phyloP scores from a whole-genome alignment of 2,329 filamentous ascomycete genomes.

The Hymenoscyphus repandus region DNA sequence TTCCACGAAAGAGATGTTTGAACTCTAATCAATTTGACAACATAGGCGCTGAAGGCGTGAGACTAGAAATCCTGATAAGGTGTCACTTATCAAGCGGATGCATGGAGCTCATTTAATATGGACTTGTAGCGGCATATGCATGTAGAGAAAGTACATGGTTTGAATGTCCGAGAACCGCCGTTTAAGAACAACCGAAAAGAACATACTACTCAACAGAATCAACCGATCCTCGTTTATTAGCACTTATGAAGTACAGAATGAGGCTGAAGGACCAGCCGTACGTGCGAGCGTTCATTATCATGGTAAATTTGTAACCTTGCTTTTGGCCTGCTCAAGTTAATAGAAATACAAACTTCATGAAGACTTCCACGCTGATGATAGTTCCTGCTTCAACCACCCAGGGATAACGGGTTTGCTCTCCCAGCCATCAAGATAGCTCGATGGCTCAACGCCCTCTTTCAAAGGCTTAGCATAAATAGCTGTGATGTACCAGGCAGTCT shows the following conservation, averaged over 20 bases:
- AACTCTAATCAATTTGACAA: neutral
- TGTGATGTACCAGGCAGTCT: slow-evolving; percentile 61
- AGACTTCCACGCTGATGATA: slow-evolving; percentile 4
- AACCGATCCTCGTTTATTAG: too few relatives aligned
- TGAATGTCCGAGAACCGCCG: too few relatives aligned
- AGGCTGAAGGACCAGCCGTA: too few relatives aligned
- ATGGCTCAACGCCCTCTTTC: slow-evolving; percentile 44
- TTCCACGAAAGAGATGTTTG: neutral
- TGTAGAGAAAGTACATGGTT: too few relatives aligned
- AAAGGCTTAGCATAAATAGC: slow-evolving; percentile 67
- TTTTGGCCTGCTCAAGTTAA: neutral
- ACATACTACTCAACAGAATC: too few relatives aligned
- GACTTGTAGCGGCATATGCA: too few relatives aligned
- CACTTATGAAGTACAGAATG: too few relatives aligned
- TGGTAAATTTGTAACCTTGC: neutral
- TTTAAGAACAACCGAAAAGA: too few relatives aligned
- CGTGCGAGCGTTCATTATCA: neutral
- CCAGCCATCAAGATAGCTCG: slow-evolving; percentile 57
- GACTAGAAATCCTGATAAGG: too few relatives aligned
- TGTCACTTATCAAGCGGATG: too few relatives aligned
- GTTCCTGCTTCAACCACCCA: slow-evolving; percentile 47
- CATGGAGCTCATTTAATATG: too few relatives aligned
- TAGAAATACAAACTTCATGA: neutral
- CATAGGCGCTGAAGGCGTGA: neutral
- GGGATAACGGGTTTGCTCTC: slow-evolving; percentile 52